Base-by-base conservation (phyloP, 2,329 filamentous ascomycete genomes). In the Diaporthe ilicicola region DNA sequence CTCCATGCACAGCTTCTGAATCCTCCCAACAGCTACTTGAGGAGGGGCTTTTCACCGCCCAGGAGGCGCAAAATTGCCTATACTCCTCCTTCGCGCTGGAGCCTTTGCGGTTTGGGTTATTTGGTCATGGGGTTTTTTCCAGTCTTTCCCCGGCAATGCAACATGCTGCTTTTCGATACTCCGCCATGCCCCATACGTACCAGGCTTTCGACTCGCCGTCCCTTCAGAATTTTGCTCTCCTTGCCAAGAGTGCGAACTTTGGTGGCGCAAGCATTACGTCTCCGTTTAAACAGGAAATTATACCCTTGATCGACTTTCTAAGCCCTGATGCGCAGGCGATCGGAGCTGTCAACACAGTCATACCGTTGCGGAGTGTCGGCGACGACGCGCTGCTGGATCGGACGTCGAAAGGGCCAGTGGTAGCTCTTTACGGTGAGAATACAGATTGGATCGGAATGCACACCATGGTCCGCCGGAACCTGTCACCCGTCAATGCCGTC, bases 391-490 rank as follows among this genome's bases (percentile, higher is more conserved):
- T 78, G 6, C 82, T 85, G 37, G 83, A 88, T 70, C 83, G 87
- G 69, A 87, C 87, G 70, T 84, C 86, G 59, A 84, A 86, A 10
- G 89, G 89, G 0, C 84, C 85, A 0, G 84, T 90, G 19, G 84
- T 84, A 71, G 88, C 87, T 3, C 81, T 91, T 2, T 89, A 91
- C 72, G 90, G 89, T 9, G 89, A 91, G 67, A 92, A 92, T 71
- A 91, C 89, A 0, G 90, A 92, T 77, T 92, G 90, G 86, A 90
- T 91, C 27, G 90, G 90, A 2, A 88, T 91, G 24, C 82, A 88
- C 70, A 89, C 87, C 19, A 91, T 88, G 74, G 84, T 92, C 51
- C 84, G 86, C 15, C 83, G 88, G 48, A 89, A 89, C 19, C 80
- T 91, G 1, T 91, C 89, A 3, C 89, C 90, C 7, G 86, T 88